These are phyloP conservation scores for Apiospora hydei DNA, from an alignment of 2,329 filamentous ascomycete species.

Conservation along the genomic window DNA sequence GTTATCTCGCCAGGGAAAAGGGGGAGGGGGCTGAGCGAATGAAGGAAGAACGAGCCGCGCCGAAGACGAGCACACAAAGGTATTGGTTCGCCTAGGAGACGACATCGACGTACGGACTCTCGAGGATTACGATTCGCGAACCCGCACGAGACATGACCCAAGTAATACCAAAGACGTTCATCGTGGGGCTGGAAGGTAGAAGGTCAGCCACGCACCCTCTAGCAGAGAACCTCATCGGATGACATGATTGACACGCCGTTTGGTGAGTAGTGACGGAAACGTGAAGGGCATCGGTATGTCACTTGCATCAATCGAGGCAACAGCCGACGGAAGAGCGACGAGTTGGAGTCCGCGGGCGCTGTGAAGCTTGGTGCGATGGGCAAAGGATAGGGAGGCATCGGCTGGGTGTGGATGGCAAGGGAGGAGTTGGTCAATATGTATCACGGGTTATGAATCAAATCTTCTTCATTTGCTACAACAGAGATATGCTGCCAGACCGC, in stretches of 20 bases:
- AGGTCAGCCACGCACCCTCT: slow-evolving; percentile 16
- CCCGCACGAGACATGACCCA: neutral
- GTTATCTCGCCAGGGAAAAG: too few relatives aligned
- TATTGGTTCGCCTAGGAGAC: too few relatives aligned
- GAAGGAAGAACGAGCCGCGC: too few relatives aligned
- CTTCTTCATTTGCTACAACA: neutral
- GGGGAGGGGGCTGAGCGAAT: too few relatives aligned
- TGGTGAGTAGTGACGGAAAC: neutral
- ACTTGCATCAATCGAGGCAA: neutral
- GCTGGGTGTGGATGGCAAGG: neutral
- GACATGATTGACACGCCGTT: neutral
- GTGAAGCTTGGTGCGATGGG: neutral
- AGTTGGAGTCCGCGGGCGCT: too few relatives aligned
- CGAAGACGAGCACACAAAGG: too few relatives aligned
- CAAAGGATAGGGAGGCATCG: neutral
- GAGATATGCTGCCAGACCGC: too few relatives aligned
- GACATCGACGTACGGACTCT: neutral
- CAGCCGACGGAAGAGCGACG: too few relatives aligned
- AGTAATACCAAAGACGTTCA: neutral
- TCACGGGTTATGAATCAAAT: neutral
- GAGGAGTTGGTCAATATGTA: neutral
- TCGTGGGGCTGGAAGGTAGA: neutral
- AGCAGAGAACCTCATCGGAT: neutral
- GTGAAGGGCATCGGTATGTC: neutral
- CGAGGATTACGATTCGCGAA: too few relatives aligned